Evolutionary conservation across 306 rosid species (phyloP), one percentile per base, ranked within the genome.

Genomic region (Aeschynomene evenia): DNA sequence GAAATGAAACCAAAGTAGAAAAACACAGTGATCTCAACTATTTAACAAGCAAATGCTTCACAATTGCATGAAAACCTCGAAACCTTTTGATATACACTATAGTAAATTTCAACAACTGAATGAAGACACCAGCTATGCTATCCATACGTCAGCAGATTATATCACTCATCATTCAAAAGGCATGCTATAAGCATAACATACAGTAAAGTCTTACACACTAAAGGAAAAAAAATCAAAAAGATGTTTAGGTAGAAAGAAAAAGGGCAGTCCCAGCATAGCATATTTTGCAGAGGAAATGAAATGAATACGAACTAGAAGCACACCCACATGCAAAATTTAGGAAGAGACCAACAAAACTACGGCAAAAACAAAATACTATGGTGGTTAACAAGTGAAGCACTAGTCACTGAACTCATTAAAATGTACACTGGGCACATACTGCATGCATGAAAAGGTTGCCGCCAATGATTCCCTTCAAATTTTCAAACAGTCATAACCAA

Each of bases 381-480:
- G 74, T 15, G 74, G 68, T 52, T 33, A 54, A 73, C 26, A 52
- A 58, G 37, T 24, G 14, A 45, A 55, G 73, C 46, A 16, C 58
- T 31, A 29, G n/a, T 63, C 68, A 33, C 55, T 56, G 50, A 59
- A 42, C 45, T 15, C 26, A 72, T 28, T 9, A 26, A 53, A 51
- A 77, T 12, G 40, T 29, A 73, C 40, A 55, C 46, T 54, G 33
- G 63, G 75, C 63, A 81, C 57, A 65, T 72, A 74, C 6, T 75
- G 67, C 85, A 65, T 39, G 72, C 69, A 76, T 75, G 66, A 68
- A 63, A 71, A 46, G 66, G 76, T 81, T 79, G 82, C 79, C 81
- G 82, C 87, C 87, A 87, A 75, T 29, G 48, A 72, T 60, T 62
- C 64, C 70, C 85, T 70, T 70, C 57, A 71, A 77, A 78, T 66